Evolutionary conservation across 1,139 yeast genomes (phyloP).

Genomic region (Geotrichum aggregatum): DNA sequence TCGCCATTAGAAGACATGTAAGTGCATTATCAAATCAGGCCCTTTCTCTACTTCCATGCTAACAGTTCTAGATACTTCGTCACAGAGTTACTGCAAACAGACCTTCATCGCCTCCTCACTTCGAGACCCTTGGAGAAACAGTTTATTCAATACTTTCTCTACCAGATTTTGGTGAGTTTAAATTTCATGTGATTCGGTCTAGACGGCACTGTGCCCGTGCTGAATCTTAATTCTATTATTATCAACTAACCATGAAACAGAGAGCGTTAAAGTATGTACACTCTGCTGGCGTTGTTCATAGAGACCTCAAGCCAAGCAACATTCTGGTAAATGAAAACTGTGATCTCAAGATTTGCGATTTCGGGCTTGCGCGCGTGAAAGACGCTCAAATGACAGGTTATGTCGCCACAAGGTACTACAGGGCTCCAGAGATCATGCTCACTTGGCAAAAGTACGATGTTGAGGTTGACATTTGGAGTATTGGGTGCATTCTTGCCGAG

Average conservation of each 20-base stretch:
- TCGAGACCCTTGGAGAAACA: slow-evolving; percentile 93
- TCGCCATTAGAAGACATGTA: slow-evolving; percentile 88
- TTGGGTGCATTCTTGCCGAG: slow-evolving; percentile 96
- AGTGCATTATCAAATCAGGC: neutral
- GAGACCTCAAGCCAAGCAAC: slow-evolving; percentile 91
- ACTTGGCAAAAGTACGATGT: slow-evolving; percentile 99
- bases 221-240: neutral
- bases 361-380: slow-evolving; percentile 93
- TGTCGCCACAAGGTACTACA: slow-evolving; percentile 90
- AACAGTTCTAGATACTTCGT: slow-evolving; percentile 59
- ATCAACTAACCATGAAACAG: neutral
- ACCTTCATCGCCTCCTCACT: slow-evolving; percentile 82
- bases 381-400: slow-evolving; percentile 99
- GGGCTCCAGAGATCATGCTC: slow-evolving; percentile 98
- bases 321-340: slow-evolving; percentile 91
- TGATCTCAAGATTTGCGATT: slow-evolving; percentile 93
- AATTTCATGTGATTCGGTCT: neutral
- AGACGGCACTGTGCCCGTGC: no score
- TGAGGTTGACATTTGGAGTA: slow-evolving; percentile 98
- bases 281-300: slow-evolving; percentile 93
- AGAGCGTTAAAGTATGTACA: slow-evolving; percentile 93
- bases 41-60: neutral
- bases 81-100: slow-evolving; percentile 95
- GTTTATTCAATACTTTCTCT: slow-evolving; percentile 91
- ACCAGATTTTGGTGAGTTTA: slow-evolving; percentile 60